These are phyloP conservation scores for Sporobolomyces pararoseus DNA, from an alignment of 768 basidiomycete genomes.

Conservation along the genomic window DNA sequence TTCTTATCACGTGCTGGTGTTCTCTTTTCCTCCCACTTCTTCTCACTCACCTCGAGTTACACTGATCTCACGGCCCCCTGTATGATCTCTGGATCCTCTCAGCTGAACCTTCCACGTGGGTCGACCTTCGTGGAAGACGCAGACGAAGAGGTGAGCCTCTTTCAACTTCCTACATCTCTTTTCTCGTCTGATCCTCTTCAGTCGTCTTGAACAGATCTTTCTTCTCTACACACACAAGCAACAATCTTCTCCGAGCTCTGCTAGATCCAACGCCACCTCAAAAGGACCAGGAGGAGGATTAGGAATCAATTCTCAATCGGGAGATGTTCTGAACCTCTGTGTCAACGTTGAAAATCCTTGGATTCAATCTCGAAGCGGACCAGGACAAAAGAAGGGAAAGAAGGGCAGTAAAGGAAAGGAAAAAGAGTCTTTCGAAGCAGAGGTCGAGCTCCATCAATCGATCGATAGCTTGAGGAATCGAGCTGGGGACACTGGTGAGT, in stretches of 20 bases:
- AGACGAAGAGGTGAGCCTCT: constrained; percentile 27
- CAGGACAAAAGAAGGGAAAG: not conserved
- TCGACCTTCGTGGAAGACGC: constrained; percentile 14
- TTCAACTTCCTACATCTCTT: no score
- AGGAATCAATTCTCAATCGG: not conserved
- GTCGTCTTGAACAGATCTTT: constrained; percentile 17
- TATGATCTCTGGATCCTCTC: not conserved
- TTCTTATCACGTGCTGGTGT: no score
- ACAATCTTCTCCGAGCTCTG: not conserved
- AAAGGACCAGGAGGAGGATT: not conserved
- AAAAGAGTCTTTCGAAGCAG: constrained; percentile 2
- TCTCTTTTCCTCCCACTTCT: no score
- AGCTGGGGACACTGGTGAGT: constrained; percentile 33
- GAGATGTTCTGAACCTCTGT: constrained; percentile 8
- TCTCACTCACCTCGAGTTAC: no score
- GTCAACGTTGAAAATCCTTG: constrained; percentile 3
- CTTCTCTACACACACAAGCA: constrained; percentile 27
- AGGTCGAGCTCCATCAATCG: constrained; percentile 25
- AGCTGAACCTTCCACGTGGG: not conserved
- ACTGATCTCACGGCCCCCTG: not conserved
- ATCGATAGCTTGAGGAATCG: constrained; percentile 16
- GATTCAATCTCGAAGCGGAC: not conserved
- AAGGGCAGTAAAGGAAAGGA: not conserved
- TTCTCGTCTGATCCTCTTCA: not conserved
- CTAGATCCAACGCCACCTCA: not conserved